These are phyloP conservation scores for Dothidotthia symphoricarpi DNA, from an alignment of 2,329 filamentous ascomycete species.

Conservation along the genomic window DNA sequence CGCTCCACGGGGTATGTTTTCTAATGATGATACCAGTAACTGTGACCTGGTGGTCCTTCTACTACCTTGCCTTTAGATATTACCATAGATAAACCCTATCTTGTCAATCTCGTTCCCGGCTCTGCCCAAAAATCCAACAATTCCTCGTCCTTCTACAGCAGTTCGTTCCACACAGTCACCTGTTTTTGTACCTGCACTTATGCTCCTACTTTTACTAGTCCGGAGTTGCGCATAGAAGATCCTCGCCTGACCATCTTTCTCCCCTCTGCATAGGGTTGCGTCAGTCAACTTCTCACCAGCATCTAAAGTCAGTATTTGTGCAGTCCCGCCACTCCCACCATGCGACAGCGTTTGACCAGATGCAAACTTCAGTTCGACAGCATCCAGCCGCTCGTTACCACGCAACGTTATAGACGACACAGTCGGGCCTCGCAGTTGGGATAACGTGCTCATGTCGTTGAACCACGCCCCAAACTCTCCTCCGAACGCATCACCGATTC, in stretches of 20 bases:
- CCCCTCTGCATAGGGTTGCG: conserved; percentile 53
- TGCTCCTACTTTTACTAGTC: conserved; percentile 50
- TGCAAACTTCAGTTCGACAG: conserved; percentile 49
- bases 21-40: too few relatives aligned
- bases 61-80: conserved; percentile 5
- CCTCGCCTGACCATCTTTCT: conserved; percentile 48
- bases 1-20: too few relatives aligned
- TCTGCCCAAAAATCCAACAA: conserved; percentile 55
- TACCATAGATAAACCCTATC: conserved; percentile 41
- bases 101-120: conserved; percentile 57
- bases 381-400: conserved; percentile 53
- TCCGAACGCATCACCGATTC: conserved; percentile 46
- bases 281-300: conserved; percentile 51
- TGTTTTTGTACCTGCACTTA: conserved; percentile 49
- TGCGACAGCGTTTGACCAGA: conserved; percentile 53
- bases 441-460: conserved; percentile 52
- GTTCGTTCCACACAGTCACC: conserved; percentile 48
- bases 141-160: conserved; percentile 51
- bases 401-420: conserved; percentile 46
- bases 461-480: conserved; percentile 56
- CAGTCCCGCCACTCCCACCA: conserved; percentile 54
- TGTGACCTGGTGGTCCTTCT: too few relatives aligned
- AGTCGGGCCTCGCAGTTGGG: conserved; percentile 34
- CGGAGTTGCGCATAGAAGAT: conserved; percentile 57
- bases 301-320: conserved; percentile 46